These are phyloP conservation scores for Seminavis robusta DNA, from an alignment of 108 stramenopile species.

Conservation along the genomic window DNA sequence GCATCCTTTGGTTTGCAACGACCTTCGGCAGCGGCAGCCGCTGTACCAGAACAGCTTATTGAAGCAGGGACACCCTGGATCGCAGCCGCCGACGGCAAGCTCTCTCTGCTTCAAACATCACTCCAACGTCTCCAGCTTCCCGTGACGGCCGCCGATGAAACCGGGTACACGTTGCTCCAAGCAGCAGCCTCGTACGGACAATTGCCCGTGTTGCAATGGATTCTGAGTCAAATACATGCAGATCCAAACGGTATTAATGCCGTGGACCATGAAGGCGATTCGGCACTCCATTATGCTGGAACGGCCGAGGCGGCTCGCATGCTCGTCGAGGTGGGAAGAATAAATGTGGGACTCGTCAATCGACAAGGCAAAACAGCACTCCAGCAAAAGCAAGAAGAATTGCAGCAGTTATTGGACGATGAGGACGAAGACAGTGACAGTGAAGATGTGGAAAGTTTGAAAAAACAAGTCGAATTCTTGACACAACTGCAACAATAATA, in stretches of 20 bases:
- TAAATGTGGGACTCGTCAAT: constrained; percentile 24
- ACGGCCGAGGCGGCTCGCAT: constrained; percentile 27
- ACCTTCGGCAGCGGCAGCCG: too few relatives aligned
- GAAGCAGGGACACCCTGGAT: constrained; percentile 59
- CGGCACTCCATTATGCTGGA: constrained; percentile 68
- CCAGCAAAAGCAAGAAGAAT: constrained; percentile 42
- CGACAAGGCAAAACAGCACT: constrained; percentile 45
- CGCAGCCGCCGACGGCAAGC: constrained; percentile 59
- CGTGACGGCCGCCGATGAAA: constrained; percentile 36
- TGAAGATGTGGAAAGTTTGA: constrained; percentile 18
- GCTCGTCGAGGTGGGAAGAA: constrained; percentile 35
- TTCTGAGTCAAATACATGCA: constrained; percentile 18
- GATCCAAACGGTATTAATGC: constrained; percentile 15
- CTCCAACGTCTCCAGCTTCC: constrained; percentile 24
- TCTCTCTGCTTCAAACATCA: constrained; percentile 39
- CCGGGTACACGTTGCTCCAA: constrained; percentile 61
- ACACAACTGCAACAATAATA: too few relatives aligned
- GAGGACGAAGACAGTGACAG: constrained; percentile 55
- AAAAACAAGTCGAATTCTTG: constrained; percentile 38
- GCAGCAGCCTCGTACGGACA: constrained; percentile 63
- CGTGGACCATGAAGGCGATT: constrained; percentile 59
- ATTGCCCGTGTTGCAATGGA: constrained; percentile 34
- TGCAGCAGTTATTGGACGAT: constrained; percentile 46
- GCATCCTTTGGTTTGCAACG: too few relatives aligned
- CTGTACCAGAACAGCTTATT: constrained; percentile 8